A percentile compares a stretch with the other conserved stretches of the same genome.
Conservation (phyloP, 2,329 filamentous ascomycete species). For the Akanthomyces muscarius region DNA sequence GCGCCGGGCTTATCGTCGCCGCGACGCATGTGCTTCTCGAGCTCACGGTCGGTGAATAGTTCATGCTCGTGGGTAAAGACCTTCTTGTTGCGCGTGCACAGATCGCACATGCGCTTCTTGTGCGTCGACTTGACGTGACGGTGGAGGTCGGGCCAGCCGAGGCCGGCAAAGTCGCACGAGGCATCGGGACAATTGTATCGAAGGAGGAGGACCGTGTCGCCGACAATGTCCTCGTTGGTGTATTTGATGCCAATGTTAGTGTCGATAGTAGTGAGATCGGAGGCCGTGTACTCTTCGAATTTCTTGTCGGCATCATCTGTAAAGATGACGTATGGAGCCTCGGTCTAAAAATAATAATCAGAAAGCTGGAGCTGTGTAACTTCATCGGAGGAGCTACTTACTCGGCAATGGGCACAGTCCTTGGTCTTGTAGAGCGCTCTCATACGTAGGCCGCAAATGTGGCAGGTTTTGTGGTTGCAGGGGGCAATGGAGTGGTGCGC, state of each 20-base stretch:
- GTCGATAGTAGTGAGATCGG: slow-evolving; percentile 74
- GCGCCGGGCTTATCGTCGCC: slow-evolving; percentile 90
- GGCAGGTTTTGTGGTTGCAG: slow-evolving; percentile 94
- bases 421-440: slow-evolving; percentile 94
- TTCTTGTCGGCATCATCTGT: slow-evolving; percentile 78
- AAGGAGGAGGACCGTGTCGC: slow-evolving; percentile 82
- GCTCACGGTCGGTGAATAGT: slow-evolving; percentile 74
- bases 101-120: slow-evolving; percentile 84
- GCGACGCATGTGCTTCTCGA: slow-evolving; percentile 82
- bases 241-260: slow-evolving; percentile 89
- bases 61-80: slow-evolving; percentile 98
- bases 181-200: slow-evolving; percentile 92
- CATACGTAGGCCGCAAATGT: slow-evolving; percentile 89
- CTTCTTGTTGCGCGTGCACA: slow-evolving; percentile 91
- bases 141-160: slow-evolving; percentile 56
- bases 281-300: slow-evolving; percentile 74
- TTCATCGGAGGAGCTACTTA: slow-evolving; percentile 41
- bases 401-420: slow-evolving; percentile 91
- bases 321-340: slow-evolving; percentile 82
- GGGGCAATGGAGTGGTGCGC: slow-evolving; percentile 84
- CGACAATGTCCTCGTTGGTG: slow-evolving; percentile 81
- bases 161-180: slow-evolving; percentile 74
- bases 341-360: slow-evolving; percentile 42
- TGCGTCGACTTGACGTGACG: slow-evolving; percentile 80
- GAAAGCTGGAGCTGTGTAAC: not conserved